A percentile compares a stretch with the other conserved stretches of the same genome.
phyloP scores from a whole-genome alignment of 75 land plant species.

The Sequoia sempervirens region DNA sequence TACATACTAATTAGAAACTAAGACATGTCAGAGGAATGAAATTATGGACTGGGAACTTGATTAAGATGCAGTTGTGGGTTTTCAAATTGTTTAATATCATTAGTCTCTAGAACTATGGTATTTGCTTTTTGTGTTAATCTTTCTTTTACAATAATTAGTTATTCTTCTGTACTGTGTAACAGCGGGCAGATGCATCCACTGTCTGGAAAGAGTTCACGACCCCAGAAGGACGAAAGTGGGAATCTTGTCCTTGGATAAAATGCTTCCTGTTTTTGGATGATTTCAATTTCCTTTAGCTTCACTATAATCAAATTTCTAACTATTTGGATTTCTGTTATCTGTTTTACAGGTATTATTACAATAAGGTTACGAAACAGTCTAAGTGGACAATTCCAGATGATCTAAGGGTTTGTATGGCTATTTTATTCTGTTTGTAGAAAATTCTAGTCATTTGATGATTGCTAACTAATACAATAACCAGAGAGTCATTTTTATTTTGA shows the following conservation, averaged over 20 bases:
- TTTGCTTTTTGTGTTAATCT: background rate
- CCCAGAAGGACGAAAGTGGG: slow-evolving; percentile 88
- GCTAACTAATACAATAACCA: slow-evolving; percentile 1
- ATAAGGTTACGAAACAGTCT: slow-evolving; percentile 88
- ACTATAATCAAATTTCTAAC: background rate
- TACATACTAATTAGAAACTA: background rate
- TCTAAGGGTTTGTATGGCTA: slow-evolving; percentile 55
- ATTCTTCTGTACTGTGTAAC: slow-evolving; percentile 10
- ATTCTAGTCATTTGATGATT: slow-evolving; percentile 4
- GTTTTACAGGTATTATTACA: slow-evolving; percentile 78
- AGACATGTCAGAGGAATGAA: background rate
- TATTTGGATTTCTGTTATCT: background rate
- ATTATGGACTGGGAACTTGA: background rate
- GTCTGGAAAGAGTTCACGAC: slow-evolving; percentile 92
- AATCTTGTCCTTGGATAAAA: background rate
- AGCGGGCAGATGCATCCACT: slow-evolving; percentile 99
- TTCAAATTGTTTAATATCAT: background rate
- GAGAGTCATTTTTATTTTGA: background rate
- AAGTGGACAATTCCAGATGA: slow-evolving; percentile 98
- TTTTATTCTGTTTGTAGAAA: background rate
- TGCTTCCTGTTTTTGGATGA: background rate
- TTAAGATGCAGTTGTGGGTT: background rate
- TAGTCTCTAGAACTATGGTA: background rate
- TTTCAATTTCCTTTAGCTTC: background rate
- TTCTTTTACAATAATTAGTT: background rate